These are phyloP conservation scores for Ogataea polymorpha DNA, from an alignment of 805 yeast species.

Conservation along the genomic window DNA sequence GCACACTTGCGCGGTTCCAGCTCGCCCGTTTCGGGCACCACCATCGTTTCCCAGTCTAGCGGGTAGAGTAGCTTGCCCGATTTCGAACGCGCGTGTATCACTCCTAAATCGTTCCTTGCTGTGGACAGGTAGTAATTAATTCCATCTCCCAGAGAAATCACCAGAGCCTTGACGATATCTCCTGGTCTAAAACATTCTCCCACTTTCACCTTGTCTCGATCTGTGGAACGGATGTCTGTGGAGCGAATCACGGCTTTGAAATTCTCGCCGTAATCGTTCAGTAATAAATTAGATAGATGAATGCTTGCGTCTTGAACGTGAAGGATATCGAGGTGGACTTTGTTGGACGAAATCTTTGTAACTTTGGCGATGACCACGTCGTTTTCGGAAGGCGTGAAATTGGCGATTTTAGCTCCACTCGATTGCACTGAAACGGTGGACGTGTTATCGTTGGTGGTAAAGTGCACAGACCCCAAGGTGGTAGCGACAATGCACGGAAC, in stretches of 20 bases:
- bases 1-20: constrained; percentile 87
- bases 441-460: constrained; percentile 27
- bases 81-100: constrained; percentile 76
- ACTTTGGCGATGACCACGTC: constrained; percentile 80
- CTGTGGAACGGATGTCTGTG: constrained; percentile 88
- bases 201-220: constrained; percentile 80
- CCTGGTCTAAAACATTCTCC: constrained; percentile 84
- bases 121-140: constrained; percentile 85
- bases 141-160: constrained; percentile 92
- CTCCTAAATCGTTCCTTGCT: constrained; percentile 89
- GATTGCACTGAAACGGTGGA: constrained; percentile 7
- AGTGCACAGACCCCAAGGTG: constrained; percentile 54
- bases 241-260: constrained; percentile 82
- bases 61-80: constrained; percentile 80
- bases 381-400: constrained; percentile 74
- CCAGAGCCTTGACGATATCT: constrained; percentile 81
- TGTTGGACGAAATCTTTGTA: constrained; percentile 59
- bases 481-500: constrained; percentile 52
- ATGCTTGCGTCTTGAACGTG: constrained; percentile 27
- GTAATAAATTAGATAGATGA: constrained; percentile 16
- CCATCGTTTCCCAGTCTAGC: constrained; percentile 94
- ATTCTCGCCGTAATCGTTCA: constrained; percentile 75
- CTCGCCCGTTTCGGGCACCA: constrained; percentile 69
- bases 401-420: constrained; percentile 21
- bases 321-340: constrained; percentile 75